Base-by-base conservation (phyloP, 2,329 filamentous ascomycete genomes). In the Teratosphaeria nubilosa region DNA sequence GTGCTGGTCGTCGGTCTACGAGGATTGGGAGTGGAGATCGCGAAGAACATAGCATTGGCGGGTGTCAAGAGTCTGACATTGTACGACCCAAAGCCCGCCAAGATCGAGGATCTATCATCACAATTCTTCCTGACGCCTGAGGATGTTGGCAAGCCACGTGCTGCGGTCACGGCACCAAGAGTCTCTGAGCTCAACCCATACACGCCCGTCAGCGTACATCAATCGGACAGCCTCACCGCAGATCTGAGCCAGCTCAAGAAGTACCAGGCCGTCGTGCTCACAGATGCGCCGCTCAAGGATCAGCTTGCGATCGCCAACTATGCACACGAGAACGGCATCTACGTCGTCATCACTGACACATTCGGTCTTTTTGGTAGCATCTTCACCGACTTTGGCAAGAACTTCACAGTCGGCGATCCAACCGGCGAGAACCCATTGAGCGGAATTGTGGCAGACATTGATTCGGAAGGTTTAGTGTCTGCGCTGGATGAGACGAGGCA, bases 41-140 rank as follows among this genome's bases (percentile, higher is more conserved):
- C 94, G 70, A 99, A 99, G 82, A 99, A 99, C 70, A 90, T 99
- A 70, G 94, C 94, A 60, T 86, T 99, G 67, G 94, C 94, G 67
- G 94, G 94, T 73, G 94, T 99, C 76, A 99, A 99, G 82, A 96
- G 91, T 70, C 78, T 99, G 66, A 94, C 92, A 1, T 82, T 99
- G 57, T 90, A 91, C 78, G 94, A 99, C 72, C 92, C 94, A 53
- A 84, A 86, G 53, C 90, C 90, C 50, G 87, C 89, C 56, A 81
- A 86, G 65, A 87, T 96, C 66, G 82, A 90, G 67, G 94, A 99
- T 71, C 85, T 99, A 34, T 97, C 94, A 48, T 89, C 94, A 51
- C 94, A 99, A 75, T 99, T 99, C 81, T 99, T 99, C 81, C 84
- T 99, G 24, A 90, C 85, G 58, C 81, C 85, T 20, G 84, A 86